Conservation (phyloP, 768 basidiomycete species). For the Pulveroboletus sp. region DNA sequence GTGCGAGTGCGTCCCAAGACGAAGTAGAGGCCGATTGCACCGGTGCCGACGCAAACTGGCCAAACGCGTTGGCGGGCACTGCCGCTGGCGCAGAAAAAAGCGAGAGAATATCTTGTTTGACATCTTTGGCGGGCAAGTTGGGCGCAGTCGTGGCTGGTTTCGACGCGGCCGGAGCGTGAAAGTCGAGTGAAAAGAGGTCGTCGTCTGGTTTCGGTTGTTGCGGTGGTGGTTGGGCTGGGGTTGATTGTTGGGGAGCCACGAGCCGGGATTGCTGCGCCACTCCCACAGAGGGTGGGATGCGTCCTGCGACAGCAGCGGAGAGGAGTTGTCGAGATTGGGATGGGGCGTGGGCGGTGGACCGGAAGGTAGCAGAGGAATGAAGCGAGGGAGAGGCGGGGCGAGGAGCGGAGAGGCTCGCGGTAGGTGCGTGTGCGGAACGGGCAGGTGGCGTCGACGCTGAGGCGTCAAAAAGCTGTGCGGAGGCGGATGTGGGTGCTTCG, state of each 20-base stretch:
- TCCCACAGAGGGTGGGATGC: slow-evolving; percentile 11
- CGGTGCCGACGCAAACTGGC: slow-evolving; percentile 33
- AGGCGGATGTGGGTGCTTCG: not conserved
- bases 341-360: slow-evolving; percentile 7
- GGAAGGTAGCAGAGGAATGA: slow-evolving; percentile 21
- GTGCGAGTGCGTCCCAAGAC: slow-evolving; percentile 29
- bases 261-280: too few relatives aligned
- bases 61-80: slow-evolving; percentile 32
- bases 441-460: not conserved
- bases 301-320: slow-evolving; percentile 38
- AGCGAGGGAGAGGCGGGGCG: slow-evolving; percentile 30
- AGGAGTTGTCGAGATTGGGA: slow-evolving; percentile 30
- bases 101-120: slow-evolving; percentile 84
- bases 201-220: slow-evolving; percentile 42
- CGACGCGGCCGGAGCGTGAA: slow-evolving; percentile 54
- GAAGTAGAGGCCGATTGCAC: slow-evolving; percentile 17
- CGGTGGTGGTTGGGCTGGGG: slow-evolving; percentile 16
- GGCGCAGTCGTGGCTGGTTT: slow-evolving; percentile 23
- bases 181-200: slow-evolving; percentile 85
- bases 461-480: slow-evolving; percentile 8
- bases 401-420: slow-evolving; percentile 20
- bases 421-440: slow-evolving; percentile 12
- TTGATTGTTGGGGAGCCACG: too few relatives aligned
- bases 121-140: slow-evolving; percentile 59
- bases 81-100: slow-evolving; percentile 57